Evolutionary conservation across 306 rosid genomes (phyloP).

Genomic region (Cicer yamashitae): DNA sequence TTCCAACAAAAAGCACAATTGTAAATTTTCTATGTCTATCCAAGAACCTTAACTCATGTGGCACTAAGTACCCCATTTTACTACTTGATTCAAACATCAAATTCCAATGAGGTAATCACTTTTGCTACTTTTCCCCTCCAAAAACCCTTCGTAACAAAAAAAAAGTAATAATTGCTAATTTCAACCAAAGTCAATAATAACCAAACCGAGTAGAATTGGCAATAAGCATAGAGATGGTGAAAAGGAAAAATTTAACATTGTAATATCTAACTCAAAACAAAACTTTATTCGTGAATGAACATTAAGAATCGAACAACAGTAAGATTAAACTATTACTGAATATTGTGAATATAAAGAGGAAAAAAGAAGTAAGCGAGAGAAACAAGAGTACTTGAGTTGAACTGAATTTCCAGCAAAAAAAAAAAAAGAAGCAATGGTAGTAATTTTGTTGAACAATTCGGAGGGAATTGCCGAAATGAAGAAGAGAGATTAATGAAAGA

Average conservation of each 20-base stretch:
- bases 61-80: neutral
- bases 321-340: neutral
- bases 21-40: neutral
- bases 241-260: constrained; percentile 26
- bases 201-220: neutral
- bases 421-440: neutral
- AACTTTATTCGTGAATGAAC: constrained; percentile 3
- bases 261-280: neutral
- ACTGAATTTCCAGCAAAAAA: constrained; percentile 13
- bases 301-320: constrained; percentile 18
- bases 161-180: neutral
- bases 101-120: neutral
- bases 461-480: neutral
- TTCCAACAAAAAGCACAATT: constrained; percentile 25
- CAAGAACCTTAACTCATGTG: neutral
- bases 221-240: neutral
- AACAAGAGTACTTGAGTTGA: neutral
- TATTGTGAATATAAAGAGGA: neutral
- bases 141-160: constrained; percentile 6
- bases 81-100: constrained; percentile 13
- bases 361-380: neutral
- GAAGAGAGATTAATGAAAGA: neutral
- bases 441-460: neutral
- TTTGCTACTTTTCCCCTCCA: constrained; percentile 5
- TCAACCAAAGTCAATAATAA: constrained; percentile 26